phyloP scores from a whole-genome alignment of 345 rosid genomes.

The Lagerstroemia speciosa region DNA sequence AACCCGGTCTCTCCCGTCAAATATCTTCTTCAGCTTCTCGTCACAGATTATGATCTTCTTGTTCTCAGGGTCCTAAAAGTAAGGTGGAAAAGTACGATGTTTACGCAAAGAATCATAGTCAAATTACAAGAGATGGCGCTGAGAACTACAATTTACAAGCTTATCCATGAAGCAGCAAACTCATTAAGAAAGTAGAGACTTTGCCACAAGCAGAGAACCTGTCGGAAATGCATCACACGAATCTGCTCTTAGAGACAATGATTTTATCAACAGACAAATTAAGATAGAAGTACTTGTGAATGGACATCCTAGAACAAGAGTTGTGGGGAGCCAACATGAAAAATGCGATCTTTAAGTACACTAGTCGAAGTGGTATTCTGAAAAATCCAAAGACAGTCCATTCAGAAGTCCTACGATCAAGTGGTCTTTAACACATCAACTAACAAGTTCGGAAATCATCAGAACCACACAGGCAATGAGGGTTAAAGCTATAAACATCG shows the following conservation, averaged over 20 bases:
- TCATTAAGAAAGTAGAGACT: not conserved
- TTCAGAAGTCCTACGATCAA: no score
- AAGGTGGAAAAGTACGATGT: constrained; percentile 3
- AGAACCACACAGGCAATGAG: no score
- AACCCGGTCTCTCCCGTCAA: constrained; percentile 65
- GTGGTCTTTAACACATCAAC: no score
- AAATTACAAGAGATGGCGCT: not conserved
- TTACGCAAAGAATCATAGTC: not conserved
- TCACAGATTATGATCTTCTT: constrained; percentile 74
- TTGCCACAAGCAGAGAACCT: not conserved
- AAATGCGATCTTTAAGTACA: not conserved
- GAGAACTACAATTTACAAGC: not conserved
- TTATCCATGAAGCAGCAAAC: not conserved
- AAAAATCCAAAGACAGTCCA: no score
- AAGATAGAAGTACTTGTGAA: not conserved
- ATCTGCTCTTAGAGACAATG: not conserved
- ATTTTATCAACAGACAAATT: not conserved
- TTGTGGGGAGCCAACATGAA: not conserved
- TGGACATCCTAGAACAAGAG: not conserved
- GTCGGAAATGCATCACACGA: not conserved
- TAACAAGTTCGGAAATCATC: no score
- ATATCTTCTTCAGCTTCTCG: constrained; percentile 94
- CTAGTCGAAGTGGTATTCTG: no score
- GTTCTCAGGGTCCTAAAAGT: constrained; percentile 60
- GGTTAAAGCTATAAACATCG: no score